Evolutionary conservation across 2,329 filamentous ascomycete genomes (phyloP).

Genomic region (Leptosphaerulina australis): DNA sequence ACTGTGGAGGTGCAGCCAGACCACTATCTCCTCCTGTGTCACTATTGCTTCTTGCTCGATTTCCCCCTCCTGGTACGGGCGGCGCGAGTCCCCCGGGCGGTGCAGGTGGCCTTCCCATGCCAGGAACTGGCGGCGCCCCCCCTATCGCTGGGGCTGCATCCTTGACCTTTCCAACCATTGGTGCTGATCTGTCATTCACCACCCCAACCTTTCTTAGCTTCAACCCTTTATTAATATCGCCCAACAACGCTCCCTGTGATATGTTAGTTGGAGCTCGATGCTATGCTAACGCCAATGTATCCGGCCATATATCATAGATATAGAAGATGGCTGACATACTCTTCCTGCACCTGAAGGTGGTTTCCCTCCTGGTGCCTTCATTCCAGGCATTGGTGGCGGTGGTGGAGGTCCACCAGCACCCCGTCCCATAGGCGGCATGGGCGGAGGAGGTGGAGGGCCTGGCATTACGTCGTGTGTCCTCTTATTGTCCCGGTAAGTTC

Average conservation of each 20-base stretch:
- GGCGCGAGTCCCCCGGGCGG: constrained; percentile 74
- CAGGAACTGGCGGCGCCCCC: constrained; percentile 82
- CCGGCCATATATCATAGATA: not conserved
- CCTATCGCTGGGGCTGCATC: constrained; percentile 67
- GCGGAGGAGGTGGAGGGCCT: constrained; percentile 45
- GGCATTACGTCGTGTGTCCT: constrained; percentile 38
- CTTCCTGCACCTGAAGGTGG: constrained; percentile 43
- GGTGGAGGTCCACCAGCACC: constrained; percentile 47
- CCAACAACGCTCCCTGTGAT: constrained; percentile 77
- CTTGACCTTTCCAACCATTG: constrained; percentile 65
- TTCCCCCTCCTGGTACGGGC: constrained; percentile 61
- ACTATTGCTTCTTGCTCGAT: constrained; percentile 80
- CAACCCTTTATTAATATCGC: constrained; percentile 84
- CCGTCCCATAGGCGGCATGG: constrained; percentile 48
- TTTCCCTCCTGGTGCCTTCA: constrained; percentile 41
- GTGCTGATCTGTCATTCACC: constrained; percentile 91
- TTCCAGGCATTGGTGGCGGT: constrained; percentile 46
- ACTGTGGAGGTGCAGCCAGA: constrained; percentile 65
- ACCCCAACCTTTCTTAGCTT: constrained; percentile 78
- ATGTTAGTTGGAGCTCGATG: constrained; percentile 33
- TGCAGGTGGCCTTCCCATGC: constrained; percentile 54
- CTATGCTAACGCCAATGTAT: constrained; percentile 1
- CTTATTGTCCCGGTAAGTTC: not conserved
- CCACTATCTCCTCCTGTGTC: constrained; percentile 60
- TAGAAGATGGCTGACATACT: constrained; percentile 28